Conservation (phyloP, 2,329 filamentous ascomycete species). For the Venturia pyrina region DNA sequence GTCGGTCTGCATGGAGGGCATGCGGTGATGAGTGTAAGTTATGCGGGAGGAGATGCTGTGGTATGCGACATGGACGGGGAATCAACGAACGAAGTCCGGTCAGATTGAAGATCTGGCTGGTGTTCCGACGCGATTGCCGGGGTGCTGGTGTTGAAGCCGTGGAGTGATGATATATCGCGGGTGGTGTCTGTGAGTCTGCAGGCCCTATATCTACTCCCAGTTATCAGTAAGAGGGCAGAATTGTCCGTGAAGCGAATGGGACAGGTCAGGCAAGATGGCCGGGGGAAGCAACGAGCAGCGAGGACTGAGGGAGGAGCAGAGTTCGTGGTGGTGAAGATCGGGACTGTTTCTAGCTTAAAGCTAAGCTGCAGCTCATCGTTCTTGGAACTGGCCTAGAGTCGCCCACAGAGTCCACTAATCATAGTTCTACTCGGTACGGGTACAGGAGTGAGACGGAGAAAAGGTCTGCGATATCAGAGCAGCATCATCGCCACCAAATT, state of each 20-base stretch:
- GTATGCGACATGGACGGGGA: neutral
- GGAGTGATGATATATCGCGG: neutral
- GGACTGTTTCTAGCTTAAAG: no score
- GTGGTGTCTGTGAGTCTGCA: neutral
- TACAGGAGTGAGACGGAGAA: no score
- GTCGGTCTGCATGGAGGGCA: slow-evolving; percentile 1
- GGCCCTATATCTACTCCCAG: neutral
- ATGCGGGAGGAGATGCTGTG: neutral
- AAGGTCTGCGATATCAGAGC: no score
- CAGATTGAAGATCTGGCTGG: neutral
- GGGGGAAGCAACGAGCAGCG: neutral
- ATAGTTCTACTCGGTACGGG: neutral
- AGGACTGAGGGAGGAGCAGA: neutral
- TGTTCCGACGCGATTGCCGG: neutral
- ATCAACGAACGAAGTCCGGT: neutral
- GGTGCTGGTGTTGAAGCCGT: neutral
- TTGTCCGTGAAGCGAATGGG: neutral
- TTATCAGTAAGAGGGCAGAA: neutral
- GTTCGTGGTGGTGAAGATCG: neutral
- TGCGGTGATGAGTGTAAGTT: neutral
- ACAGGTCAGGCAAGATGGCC: neutral
- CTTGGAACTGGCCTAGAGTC: no score
- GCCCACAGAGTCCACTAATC: neutral
- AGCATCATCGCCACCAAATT: no score
- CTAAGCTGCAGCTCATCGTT: no score